Conservation (phyloP, 257 asterid genomes). For the Thymus mandschuricus region DNA sequence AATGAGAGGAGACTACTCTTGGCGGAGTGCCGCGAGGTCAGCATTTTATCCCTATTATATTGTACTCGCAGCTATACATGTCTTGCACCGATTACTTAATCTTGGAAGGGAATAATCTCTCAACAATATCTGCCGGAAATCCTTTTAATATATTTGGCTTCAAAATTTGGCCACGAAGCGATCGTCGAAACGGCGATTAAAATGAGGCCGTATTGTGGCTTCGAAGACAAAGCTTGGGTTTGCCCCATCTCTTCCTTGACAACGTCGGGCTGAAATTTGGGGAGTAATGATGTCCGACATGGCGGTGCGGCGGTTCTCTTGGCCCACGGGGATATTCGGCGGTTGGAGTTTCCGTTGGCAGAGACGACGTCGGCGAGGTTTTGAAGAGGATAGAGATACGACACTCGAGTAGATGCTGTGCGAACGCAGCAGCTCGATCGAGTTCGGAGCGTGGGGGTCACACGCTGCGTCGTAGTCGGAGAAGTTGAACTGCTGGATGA, state of each 20-base stretch:
- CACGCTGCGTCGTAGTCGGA: conserved; percentile 67
- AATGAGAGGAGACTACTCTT: conserved; percentile 75
- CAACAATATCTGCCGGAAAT: conserved; percentile 67
- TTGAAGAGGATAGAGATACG: too few relatives aligned
- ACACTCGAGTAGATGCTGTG: conserved; percentile 44
- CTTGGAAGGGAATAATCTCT: conserved; percentile 89
- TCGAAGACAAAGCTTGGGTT: too few relatives aligned
- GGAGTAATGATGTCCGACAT: too few relatives aligned
- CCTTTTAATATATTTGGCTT: conserved; percentile 53
- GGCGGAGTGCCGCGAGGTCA: conserved; percentile 40
- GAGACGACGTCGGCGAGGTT: too few relatives aligned
- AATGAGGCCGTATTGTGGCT: too few relatives aligned
- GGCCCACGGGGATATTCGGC: too few relatives aligned
- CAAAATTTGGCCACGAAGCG: conserved; percentile 24
- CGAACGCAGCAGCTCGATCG: conserved; percentile 41
- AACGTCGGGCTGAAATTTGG: too few relatives aligned
- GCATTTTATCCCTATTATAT: conserved; percentile 34
- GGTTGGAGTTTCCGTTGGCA: too few relatives aligned
- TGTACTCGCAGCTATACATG: conserved; percentile 2
- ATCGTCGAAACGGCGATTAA: too few relatives aligned
- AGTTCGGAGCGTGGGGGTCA: conserved; percentile 54
- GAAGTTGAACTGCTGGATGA: conserved; percentile 82
- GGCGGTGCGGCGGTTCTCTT: too few relatives aligned
- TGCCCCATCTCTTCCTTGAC: too few relatives aligned
- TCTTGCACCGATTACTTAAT: conserved; percentile 82